Evolutionary conservation across 495 filamentous ascomycete species (phyloP), one percentile per base, ranked within the genome.

Genomic region (Lophium mytilinum): DNA sequence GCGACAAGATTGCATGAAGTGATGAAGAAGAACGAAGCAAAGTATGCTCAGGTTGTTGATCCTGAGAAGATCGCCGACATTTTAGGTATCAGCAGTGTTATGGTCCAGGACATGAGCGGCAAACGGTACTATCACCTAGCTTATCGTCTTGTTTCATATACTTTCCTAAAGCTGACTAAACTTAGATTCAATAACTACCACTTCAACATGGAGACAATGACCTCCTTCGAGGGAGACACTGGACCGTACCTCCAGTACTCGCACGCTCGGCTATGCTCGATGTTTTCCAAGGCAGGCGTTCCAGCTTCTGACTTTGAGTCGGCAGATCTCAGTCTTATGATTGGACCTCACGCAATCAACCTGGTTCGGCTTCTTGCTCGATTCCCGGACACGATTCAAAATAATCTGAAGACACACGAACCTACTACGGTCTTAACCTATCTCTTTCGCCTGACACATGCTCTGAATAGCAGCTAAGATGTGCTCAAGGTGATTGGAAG

Each of bases 31-130:
- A 87, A 86, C 68, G 68, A 76, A 33, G 75, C 74, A 53, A 85
- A 86, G 65, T 85, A 87, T 62, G 66, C 77, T 52, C 82, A 87
- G 71, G 80, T 87, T 14, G 73, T 70, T 61, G 73, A 88, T 63
- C 82, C 83, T 4, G 78, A 73, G 46, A 69, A 76, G 41, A 69
- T 71, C n/a, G 73, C 73, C 19, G 73, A 77, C 51, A 70, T 61
- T 37, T 73, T 88, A 8, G 84, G 83, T 55, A 87, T 87, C 53
- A 80, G 78, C n/a, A 77, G 82, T 48, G 82, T 88, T 55, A 85
- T 88, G 80, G 81, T 86, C 36, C 84, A 89, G 63, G 84, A 86
- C 63, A 84, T 86, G 76, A 78, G 73, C 59, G 80, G 80, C 61
- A 85, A 84, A 76, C 78, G 82, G 81, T 84, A 75, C 63, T 75